Conservation (phyloP, 805 yeast species). For the Monosporozyma servazzii region DNA sequence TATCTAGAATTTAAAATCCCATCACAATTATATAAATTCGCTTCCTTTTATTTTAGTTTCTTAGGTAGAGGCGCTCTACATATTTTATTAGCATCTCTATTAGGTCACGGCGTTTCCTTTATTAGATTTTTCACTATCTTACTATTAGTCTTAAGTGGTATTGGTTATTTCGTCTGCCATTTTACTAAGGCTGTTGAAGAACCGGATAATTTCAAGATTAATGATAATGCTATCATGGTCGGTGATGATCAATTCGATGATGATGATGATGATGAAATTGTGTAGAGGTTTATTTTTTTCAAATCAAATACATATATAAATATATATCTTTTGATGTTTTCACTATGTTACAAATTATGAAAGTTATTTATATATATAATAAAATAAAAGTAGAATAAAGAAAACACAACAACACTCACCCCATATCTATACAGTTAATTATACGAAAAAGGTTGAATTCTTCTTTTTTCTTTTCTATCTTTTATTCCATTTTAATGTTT, state of each 20-base stretch:
- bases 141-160: conserved; percentile 51
- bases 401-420: no score
- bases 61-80: conserved; percentile 42
- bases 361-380: neutral
- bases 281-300: conserved; percentile 1
- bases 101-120: conserved; percentile 46
- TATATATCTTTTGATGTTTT: neutral
- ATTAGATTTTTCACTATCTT: conserved; percentile 47
- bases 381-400: neutral
- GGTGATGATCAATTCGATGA: conserved; percentile 30
- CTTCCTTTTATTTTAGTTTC: conserved; percentile 59
- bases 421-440: neutral
- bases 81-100: conserved; percentile 38
- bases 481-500: neutral
- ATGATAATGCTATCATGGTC: conserved; percentile 32
- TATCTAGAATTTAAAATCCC: conserved; percentile 37
- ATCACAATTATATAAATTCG: conserved; percentile 53
- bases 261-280: conserved; percentile 8
- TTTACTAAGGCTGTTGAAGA: conserved; percentile 66
- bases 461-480: neutral
- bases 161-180: conserved; percentile 52
- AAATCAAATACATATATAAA: no score
- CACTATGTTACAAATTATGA: neutral
- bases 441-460: neutral
- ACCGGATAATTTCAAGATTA: conserved; percentile 71